These are phyloP conservation scores for Pelargonium nanum DNA, from an alignment of 345 rosid genomes.

Conservation along the genomic window DNA sequence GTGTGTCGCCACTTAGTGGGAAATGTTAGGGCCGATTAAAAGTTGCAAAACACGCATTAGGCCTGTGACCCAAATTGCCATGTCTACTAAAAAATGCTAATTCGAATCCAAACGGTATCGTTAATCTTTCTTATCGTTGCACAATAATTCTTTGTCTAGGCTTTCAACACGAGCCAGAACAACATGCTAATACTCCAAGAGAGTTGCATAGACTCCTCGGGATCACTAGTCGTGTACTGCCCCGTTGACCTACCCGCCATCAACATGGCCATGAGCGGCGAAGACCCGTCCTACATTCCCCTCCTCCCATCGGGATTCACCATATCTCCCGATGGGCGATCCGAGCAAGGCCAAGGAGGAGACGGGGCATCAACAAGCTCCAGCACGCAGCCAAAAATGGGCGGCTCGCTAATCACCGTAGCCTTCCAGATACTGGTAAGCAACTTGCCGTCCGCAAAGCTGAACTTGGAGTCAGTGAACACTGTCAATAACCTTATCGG, in stretches of 20 bases:
- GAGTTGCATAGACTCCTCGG: conserved; percentile 81
- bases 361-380: conserved; percentile 75
- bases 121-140: background rate
- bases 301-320: conserved; percentile 91
- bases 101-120: too few species aligned
- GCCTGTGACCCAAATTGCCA: too few species aligned
- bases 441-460: conserved; percentile 75
- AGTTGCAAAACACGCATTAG: too few species aligned
- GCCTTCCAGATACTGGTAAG: conserved; percentile 90
- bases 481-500: conserved; percentile 82
- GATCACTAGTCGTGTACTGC: conserved; percentile 70
- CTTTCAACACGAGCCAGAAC: conserved; percentile 62
- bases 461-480: conserved; percentile 86
- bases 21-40: too few species aligned
- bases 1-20: too few species aligned
- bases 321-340: conserved; percentile 57
- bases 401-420: conserved; percentile 58
- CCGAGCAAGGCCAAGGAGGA: conserved; percentile 32
- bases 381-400: conserved; percentile 15
- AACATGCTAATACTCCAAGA: conserved; percentile 94
- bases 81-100: too few species aligned
- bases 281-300: conserved; percentile 78
- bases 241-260: conserved; percentile 76
- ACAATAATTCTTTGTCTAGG: conserved; percentile 27
- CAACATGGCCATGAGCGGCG: conserved; percentile 89